Percentiles rank a stretch among this genome's conserved stretches.
Evolutionary conservation across 2,329 filamentous ascomycete genomes (phyloP).

Genomic region (Penicillium sp.): DNA sequence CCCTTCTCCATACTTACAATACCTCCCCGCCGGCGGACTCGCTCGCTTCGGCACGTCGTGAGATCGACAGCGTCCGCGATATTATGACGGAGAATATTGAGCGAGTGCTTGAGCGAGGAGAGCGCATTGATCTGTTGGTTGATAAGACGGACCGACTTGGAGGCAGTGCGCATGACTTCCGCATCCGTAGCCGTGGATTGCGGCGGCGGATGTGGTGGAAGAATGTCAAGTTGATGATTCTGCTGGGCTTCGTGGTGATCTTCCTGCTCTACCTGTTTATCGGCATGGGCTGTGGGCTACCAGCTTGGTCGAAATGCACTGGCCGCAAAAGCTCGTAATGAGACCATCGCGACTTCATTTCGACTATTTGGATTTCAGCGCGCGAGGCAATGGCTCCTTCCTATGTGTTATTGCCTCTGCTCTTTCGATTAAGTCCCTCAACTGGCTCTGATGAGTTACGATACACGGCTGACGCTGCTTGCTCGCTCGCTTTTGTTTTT

Average conservation of each 20-base stretch:
- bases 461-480: conserved; percentile 5
- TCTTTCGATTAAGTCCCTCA: conserved; percentile 1
- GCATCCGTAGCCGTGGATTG: conserved; percentile 80
- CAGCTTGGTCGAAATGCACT: conserved; percentile 53
- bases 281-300: conserved; percentile 71
- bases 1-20: conserved; percentile 80
- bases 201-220: conserved; percentile 99
- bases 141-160: conserved; percentile 95
- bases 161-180: conserved; percentile 84
- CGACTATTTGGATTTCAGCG: conserved; percentile 8
- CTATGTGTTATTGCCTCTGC: neutral
- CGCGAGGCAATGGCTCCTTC: conserved; percentile 5
- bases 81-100: conserved; percentile 98
- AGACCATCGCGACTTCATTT: neutral
- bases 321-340: conserved; percentile 25
- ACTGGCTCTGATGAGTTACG: conserved; percentile 17
- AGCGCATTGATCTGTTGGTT: conserved; percentile 89
- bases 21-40: conserved; percentile 78
- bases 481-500: neutral
- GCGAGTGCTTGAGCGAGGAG: conserved; percentile 81
- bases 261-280: conserved; percentile 72
- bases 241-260: conserved; percentile 70
- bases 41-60: conserved; percentile 76
- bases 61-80: conserved; percentile 88
- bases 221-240: conserved; percentile 90